These are phyloP conservation scores for Candida bentonensis DNA, from an alignment of 805 yeast genomes.

Conservation along the genomic window DNA sequence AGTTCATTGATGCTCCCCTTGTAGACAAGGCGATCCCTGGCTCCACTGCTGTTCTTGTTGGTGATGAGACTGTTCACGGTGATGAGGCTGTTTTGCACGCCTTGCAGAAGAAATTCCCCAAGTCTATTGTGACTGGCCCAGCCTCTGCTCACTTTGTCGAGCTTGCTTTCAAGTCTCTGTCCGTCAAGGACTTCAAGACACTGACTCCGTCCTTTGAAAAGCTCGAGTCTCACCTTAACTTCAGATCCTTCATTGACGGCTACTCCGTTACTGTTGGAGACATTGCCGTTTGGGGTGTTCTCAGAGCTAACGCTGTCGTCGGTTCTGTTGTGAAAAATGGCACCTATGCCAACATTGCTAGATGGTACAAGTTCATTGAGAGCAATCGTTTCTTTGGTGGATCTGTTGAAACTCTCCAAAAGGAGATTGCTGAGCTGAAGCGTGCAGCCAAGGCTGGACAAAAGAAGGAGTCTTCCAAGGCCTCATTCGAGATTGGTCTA, in stretches of 20 bases:
- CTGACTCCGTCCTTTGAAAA: conserved; percentile 63
- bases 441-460: conserved; percentile 51
- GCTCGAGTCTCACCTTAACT: conserved; percentile 70
- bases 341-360: conserved; percentile 70
- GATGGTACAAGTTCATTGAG: conserved; percentile 83
- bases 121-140: conserved; percentile 20
- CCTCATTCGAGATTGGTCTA: conserved; percentile 86
- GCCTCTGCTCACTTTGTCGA: conserved; percentile 49
- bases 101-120: conserved; percentile 41
- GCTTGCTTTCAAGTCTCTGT: conserved; percentile 52
- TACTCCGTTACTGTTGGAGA: conserved; percentile 62
- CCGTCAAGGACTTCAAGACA: conserved; percentile 79
- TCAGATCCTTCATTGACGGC: conserved; percentile 68
- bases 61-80: conserved; percentile 22
- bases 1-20: conserved; percentile 60
- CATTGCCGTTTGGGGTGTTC: conserved; percentile 82
- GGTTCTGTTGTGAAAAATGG: conserved; percentile 81
- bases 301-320: conserved; percentile 86
- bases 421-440: conserved; percentile 59
- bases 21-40: conserved; percentile 30
- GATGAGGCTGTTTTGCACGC: conserved; percentile 33
- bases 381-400: conserved; percentile 49
- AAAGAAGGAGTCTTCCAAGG: conserved; percentile 81
- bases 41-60: conserved; percentile 33
- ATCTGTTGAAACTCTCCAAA: conserved; percentile 50